Evolutionary conservation across 2,329 filamentous ascomycete species (phyloP).

Genomic region (Penicillium crustosum): DNA sequence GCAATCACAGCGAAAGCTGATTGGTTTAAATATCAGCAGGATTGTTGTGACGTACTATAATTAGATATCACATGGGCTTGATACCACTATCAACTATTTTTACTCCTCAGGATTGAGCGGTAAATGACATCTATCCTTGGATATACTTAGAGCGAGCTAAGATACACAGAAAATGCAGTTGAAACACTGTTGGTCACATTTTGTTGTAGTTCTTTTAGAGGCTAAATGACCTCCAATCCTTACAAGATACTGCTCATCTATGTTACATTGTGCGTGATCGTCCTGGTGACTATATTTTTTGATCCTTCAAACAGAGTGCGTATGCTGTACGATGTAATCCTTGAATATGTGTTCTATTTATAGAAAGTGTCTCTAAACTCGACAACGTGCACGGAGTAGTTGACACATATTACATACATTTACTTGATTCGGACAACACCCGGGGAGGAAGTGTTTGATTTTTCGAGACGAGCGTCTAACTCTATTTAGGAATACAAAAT

Average conservation of each 20-base stretch:
- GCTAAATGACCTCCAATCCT: not conserved
- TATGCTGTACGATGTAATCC: not conserved
- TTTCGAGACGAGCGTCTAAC: not conserved
- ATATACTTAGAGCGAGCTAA: not conserved
- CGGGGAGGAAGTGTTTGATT: not conserved
- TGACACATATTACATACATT: not conserved
- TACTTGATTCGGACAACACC: not conserved
- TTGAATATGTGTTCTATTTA: not conserved
- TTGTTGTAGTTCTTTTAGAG: not conserved
- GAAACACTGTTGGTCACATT: not conserved
- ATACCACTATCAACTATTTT: not conserved
- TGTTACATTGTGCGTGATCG: not conserved
- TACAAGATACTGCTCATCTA: not conserved
- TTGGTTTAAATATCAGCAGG: not conserved
- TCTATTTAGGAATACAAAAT: not conserved
- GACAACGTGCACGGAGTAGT: not conserved
- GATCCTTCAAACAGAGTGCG: not conserved
- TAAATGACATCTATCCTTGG: not conserved
- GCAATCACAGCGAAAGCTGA: conserved; percentile 5
- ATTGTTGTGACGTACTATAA: not conserved
- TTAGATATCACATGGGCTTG: not conserved
- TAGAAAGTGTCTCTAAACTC: not conserved
- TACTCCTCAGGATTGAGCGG: not conserved
- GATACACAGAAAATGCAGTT: not conserved
- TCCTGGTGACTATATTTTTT: not conserved